Percentiles rank a stretch among this genome's conserved stretches.
These are phyloP conservation scores for Saccharum officinarum DNA, from an alignment of 176 grass and related monocot genomes.

Conservation along the genomic window DNA sequence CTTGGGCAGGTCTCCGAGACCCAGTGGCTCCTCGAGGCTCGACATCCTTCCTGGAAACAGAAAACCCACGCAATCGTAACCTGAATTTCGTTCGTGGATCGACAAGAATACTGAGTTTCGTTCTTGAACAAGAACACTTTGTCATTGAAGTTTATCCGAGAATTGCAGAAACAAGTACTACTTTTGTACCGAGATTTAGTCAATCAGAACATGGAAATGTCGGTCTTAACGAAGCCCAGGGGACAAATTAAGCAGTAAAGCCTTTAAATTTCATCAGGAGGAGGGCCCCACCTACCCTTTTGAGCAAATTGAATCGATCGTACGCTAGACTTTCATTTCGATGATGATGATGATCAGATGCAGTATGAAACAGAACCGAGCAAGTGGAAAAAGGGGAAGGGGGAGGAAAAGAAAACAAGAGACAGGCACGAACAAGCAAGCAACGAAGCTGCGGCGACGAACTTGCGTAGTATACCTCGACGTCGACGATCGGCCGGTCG, in stretches of 20 bases:
- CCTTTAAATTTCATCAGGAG: no score
- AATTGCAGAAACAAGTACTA: neutral
- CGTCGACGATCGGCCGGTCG: neutral
- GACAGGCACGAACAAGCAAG: no score
- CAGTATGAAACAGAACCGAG: neutral
- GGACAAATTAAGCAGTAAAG: no score
- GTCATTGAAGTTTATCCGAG: neutral
- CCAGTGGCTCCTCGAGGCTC: slow-evolving; percentile 78
- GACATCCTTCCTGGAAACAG: slow-evolving; percentile 65
- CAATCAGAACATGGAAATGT: neutral
- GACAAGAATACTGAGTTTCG: no score
- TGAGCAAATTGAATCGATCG: neutral
- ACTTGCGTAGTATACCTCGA: neutral
- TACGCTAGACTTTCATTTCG: neutral
- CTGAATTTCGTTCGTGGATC: neutral
- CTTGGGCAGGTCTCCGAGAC: slow-evolving; percentile 72
- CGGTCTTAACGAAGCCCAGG: neutral
- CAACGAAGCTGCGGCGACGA: neutral
- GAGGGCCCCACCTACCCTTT: no score
- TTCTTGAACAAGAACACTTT: no score
- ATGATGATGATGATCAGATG: neutral
- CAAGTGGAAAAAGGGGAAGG: neutral
- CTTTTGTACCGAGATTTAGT: neutral
- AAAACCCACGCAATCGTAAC: neutral
- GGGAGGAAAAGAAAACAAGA: neutral